phyloP scores from a whole-genome alignment of 106 monocot genomes.

The Apostasia shenzhenica region DNA sequence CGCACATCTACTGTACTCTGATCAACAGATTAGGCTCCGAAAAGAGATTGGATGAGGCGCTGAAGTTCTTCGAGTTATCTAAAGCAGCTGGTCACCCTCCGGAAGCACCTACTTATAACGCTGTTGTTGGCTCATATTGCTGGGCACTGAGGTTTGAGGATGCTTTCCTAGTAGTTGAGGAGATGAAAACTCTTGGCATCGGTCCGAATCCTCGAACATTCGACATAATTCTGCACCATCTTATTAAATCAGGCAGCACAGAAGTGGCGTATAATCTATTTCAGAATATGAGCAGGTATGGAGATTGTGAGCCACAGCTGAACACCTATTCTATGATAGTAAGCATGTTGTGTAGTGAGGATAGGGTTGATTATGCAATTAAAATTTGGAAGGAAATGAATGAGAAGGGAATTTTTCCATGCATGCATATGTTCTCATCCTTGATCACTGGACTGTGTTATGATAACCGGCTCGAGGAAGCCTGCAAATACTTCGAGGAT shows the following conservation, averaged over 20 bases:
- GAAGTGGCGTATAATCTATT: slow-evolving; percentile 68
- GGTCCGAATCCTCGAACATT: slow-evolving; percentile 73
- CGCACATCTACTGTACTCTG: slow-evolving; percentile 76
- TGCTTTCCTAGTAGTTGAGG: slow-evolving; percentile 59
- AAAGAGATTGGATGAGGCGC: slow-evolving; percentile 66
- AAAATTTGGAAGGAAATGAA: slow-evolving; percentile 77
- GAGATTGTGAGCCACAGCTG: slow-evolving; percentile 56
- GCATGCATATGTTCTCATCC: slow-evolving; percentile 87
- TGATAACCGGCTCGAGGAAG: slow-evolving; percentile 70
- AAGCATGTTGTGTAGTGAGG: slow-evolving; percentile 58
- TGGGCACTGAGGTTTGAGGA: slow-evolving; percentile 39
- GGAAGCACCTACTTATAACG: slow-evolving; percentile 80
- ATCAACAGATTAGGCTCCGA: slow-evolving; percentile 84
- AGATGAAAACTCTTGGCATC: slow-evolving; percentile 51
- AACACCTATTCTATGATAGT: slow-evolving; percentile 87
- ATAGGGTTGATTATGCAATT: slow-evolving; percentile 68
- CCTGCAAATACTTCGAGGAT: slow-evolving; percentile 72
- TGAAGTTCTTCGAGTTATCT: slow-evolving; percentile 55
- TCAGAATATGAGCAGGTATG: slow-evolving; percentile 28
- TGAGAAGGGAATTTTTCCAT: slow-evolving; percentile 62
- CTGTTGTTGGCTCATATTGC: slow-evolving; percentile 78
- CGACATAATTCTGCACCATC: slow-evolving; percentile 76
- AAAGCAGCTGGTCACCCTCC: slow-evolving; percentile 41
- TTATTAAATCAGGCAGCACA: slow-evolving; percentile 37
- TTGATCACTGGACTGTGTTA: slow-evolving; percentile 60